Percentiles rank a stretch among this genome's conserved stretches.
phyloP scores from a whole-genome alignment of 768 basidiomycete species.

The Hemileccinum rubropunctum region DNA sequence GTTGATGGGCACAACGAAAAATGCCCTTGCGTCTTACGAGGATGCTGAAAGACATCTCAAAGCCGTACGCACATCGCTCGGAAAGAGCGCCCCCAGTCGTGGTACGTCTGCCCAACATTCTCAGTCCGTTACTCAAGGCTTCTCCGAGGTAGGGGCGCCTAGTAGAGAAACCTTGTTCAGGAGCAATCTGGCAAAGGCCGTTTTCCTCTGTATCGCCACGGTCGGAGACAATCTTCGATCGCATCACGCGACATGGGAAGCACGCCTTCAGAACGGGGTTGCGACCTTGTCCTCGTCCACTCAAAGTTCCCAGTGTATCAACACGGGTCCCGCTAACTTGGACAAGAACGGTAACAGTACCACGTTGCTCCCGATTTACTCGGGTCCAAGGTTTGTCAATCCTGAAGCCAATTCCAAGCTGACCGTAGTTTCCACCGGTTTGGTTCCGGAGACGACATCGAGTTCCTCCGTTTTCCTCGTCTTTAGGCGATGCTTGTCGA shows the following conservation, averaged over 20 bases:
- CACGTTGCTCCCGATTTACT: not conserved
- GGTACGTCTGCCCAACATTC: constrained; percentile 1
- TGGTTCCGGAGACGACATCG: not conserved
- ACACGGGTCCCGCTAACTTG: not conserved
- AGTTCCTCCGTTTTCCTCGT: constrained; percentile 7
- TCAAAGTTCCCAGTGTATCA: not conserved
- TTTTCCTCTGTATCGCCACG: constrained; percentile 5
- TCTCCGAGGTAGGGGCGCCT: constrained; percentile 2
- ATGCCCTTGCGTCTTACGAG: constrained; percentile 5
- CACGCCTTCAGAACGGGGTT: constrained; percentile 11
- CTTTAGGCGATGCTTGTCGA: constrained; percentile 8
- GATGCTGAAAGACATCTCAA: constrained; percentile 7
- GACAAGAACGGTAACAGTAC: not conserved
- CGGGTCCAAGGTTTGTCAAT: not conserved
- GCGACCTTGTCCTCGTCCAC: not conserved
- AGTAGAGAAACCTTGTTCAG: constrained; percentile 2
- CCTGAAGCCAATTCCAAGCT: not conserved
- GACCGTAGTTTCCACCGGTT: not conserved
- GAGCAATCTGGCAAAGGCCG: constrained; percentile 6
- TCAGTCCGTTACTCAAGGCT: not conserved
- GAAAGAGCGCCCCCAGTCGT: not conserved
- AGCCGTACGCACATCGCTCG: constrained; percentile 3
- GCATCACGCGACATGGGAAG: constrained; percentile 12
- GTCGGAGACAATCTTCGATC: constrained; percentile 15
- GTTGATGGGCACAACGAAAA: constrained; percentile 5